Conservation (phyloP, 2,329 filamentous ascomycete species). For the Monosporascus sp. region DNA sequence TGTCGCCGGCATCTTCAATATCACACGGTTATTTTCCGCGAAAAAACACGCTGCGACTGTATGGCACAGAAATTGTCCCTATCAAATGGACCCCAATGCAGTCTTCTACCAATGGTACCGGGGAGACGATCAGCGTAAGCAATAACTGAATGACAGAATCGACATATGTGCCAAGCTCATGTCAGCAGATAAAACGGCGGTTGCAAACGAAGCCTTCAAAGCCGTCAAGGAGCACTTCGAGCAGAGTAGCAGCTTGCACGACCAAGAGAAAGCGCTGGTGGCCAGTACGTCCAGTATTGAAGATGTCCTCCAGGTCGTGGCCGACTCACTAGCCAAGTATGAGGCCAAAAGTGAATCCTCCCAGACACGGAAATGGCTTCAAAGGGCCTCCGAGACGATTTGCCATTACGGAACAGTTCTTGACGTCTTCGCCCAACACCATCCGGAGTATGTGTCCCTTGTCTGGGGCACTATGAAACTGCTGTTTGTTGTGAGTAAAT, state of each 20-base stretch:
- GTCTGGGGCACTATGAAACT: constrained; percentile 26
- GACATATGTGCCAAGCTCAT: neutral
- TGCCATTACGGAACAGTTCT: constrained; percentile 1
- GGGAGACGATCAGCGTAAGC: neutral
- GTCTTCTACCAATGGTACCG: neutral
- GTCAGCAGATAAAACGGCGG: neutral
- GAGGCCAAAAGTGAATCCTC: neutral
- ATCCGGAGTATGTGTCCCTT: constrained; percentile 26
- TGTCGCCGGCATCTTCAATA: too few relatives aligned
- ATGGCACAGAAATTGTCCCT: neutral
- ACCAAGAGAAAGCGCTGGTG: neutral
- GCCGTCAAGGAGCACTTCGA: neutral
- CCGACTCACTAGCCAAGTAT: neutral
- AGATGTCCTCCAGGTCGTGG: neutral
- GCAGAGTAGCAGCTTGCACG: neutral
- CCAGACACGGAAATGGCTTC: neutral
- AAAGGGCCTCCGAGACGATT: neutral
- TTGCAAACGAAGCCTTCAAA: neutral
- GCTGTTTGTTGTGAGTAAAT: constrained; percentile 13
- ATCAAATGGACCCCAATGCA: neutral
- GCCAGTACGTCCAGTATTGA: neutral
- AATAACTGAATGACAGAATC: neutral
- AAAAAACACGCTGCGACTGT: neutral
- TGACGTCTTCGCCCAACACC: constrained; percentile 15
- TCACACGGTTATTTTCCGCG: neutral